phyloP scores from a whole-genome alignment of 2,329 filamentous ascomycete species.

The Emergomyces africanus region DNA sequence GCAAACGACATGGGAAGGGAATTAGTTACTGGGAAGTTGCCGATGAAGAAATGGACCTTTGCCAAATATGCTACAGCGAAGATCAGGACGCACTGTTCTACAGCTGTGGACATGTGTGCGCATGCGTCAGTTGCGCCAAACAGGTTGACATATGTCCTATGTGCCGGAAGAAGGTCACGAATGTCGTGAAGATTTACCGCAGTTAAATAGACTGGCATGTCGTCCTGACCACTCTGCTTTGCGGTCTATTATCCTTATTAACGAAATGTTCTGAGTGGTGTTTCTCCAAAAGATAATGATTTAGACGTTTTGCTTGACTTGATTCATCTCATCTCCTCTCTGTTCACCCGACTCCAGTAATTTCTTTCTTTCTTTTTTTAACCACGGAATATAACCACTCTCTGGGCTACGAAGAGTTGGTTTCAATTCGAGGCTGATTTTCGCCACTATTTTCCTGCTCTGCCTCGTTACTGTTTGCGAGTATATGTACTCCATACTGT shows the following conservation, averaged over 20 bases:
- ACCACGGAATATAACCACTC: background rate
- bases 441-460: background rate
- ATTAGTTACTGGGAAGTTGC: conserved; percentile 50
- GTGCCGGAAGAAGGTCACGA: conserved; percentile 44
- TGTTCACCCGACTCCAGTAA: background rate
- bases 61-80: conserved; percentile 50
- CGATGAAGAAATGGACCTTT: conserved; percentile 46
- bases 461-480: background rate
- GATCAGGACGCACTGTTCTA: conserved; percentile 49
- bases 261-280: background rate
- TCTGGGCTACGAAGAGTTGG: background rate
- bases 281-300: background rate
- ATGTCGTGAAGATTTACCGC: conserved; percentile 45
- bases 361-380: background rate
- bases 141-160: conserved; percentile 49
- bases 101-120: conserved; percentile 51
- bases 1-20: conserved; percentile 49
- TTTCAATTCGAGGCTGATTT: background rate
- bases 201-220: conserved; percentile 17
- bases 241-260: background rate
- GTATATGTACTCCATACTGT: background rate
- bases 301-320: background rate
- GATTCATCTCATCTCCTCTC: no score
- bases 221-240: background rate
- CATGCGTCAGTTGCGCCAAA: conserved; percentile 46